Base-by-base conservation (phyloP, 208 protist genomes). In the Strigomonas culicis region DNA sequence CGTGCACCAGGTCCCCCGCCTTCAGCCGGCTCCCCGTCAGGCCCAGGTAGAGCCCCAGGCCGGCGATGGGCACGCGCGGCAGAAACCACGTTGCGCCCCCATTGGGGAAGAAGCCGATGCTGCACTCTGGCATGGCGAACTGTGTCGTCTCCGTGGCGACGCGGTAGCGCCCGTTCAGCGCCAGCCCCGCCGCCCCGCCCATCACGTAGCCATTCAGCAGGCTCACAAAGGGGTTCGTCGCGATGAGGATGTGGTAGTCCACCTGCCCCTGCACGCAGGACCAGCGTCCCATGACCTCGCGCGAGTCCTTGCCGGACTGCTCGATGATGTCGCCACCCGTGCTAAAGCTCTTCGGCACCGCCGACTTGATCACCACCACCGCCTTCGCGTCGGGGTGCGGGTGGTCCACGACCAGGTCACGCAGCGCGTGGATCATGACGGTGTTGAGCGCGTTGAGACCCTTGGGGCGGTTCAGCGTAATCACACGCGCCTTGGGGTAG, bases 111-210 rank as follows among this genome's bases (percentile, higher is more conserved):
- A 94, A 70, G 17, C 88, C 88, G 65, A 91, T 86, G 17, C 32
- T 46, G 17, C 70, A 84, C 61, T 94, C 88, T 4, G 88, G 88
- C 88, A 94, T 94, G 31, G 88, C 88, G 70, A 91, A 89, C n/a
- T 77, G 30, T 13, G 84, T 76, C 28, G 59, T 70, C 63, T 94
- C 88, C 24, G 75, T 84, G 31, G 74, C 78, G 22, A 94, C 75
- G 36, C 88, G 75, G 55, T 87, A 80, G 1, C 70, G 65, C 19
- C 75, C 82, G 52, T 90, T 77, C 22, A 90, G 58, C 15, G 77
- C 75, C 17, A 91, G 28, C 13, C 84, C 88, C 7, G 86, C 81
- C 43, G 77, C 88, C 11, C 82, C 84, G n/a, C 88, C 87, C 81
- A 91, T 88, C 11, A 84, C 77, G 44, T 88, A 80, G 0, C 86